Conservation (phyloP, 1,284 basidiomycete genomes). For the Ceratobasidium sp. region DNA sequence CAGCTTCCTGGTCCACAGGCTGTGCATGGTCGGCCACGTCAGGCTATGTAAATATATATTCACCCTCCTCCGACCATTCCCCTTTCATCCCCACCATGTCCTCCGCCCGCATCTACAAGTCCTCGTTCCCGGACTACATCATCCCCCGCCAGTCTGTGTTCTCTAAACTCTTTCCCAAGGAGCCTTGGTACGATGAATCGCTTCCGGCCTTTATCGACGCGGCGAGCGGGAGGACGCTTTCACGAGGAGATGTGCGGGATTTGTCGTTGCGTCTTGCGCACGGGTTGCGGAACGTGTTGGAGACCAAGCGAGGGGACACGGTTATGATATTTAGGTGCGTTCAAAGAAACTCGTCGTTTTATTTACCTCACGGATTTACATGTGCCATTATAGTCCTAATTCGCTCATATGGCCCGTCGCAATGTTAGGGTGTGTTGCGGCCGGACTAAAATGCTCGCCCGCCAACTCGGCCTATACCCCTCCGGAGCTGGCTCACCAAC, state of each 20-base stretch:
- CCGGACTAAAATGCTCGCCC: slow-evolving; percentile 63
- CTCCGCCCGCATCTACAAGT: slow-evolving; percentile 51
- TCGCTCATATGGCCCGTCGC: slow-evolving; percentile 71
- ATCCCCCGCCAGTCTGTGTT: slow-evolving; percentile 61
- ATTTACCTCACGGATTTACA: neutral
- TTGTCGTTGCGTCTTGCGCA: slow-evolving; percentile 67
- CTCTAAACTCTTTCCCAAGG: slow-evolving; percentile 61
- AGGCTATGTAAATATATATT: neutral
- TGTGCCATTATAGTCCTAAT: slow-evolving; percentile 59
- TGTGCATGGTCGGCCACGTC: slow-evolving; percentile 15
- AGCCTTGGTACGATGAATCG: slow-evolving; percentile 55
- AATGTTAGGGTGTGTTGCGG: slow-evolving; percentile 66
- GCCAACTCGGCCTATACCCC: slow-evolving; percentile 62
- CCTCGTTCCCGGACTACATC: slow-evolving; percentile 52
- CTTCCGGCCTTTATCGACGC: slow-evolving; percentile 75
- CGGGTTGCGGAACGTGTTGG: slow-evolving; percentile 60
- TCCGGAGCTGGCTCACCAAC: slow-evolving; percentile 63
- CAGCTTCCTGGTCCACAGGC: neutral
- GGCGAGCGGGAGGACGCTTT: slow-evolving; percentile 64
- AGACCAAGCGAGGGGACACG: slow-evolving; percentile 49
- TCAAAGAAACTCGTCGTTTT: neutral
- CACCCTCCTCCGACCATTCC: neutral
- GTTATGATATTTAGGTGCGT: slow-evolving; percentile 63
- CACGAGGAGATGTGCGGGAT: slow-evolving; percentile 65
- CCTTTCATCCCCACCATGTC: slow-evolving; percentile 26